phyloP scores from a whole-genome alignment of 2,329 filamentous ascomycete genomes.

The Ilyonectria robusta region DNA sequence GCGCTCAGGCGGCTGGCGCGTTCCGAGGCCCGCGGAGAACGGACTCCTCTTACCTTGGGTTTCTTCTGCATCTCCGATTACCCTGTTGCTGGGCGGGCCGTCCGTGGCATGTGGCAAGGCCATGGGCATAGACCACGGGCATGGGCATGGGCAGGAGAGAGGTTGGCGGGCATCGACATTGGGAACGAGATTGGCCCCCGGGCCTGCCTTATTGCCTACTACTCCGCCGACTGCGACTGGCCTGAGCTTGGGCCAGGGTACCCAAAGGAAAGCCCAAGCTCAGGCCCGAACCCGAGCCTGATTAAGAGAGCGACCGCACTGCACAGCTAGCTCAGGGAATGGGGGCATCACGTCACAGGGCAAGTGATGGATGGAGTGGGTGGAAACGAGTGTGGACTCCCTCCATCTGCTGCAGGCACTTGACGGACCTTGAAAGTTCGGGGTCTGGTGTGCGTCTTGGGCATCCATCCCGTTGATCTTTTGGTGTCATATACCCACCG shows the following conservation, averaged over 20 bases:
- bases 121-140: background rate
- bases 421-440: constrained; percentile 4
- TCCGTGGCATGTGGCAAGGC: constrained; percentile 22
- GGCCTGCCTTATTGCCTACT: constrained; percentile 11
- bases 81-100: background rate
- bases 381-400: constrained; percentile 46
- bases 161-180: constrained; percentile 10
- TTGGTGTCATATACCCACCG: background rate
- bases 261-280: constrained; percentile 22
- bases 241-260: constrained; percentile 21
- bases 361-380: constrained; percentile 35
- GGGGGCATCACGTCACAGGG: constrained; percentile 40
- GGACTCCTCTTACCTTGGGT: constrained; percentile 5
- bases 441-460: background rate
- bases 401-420: constrained; percentile 17
- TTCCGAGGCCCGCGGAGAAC: constrained; percentile 3
- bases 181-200: constrained; percentile 10
- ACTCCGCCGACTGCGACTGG: constrained; percentile 3
- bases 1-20: background rate
- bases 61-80: background rate
- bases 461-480: constrained; percentile 1
- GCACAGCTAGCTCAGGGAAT: constrained; percentile 32
- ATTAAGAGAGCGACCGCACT: constrained; percentile 23
- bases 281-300: constrained; percentile 30
- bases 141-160: constrained; percentile 10